Percentiles rank a stretch among this genome's conserved stretches.
phyloP scores from a whole-genome alignment of 2,329 filamentous ascomycete species.

The Aureobasidium sp. region DNA sequence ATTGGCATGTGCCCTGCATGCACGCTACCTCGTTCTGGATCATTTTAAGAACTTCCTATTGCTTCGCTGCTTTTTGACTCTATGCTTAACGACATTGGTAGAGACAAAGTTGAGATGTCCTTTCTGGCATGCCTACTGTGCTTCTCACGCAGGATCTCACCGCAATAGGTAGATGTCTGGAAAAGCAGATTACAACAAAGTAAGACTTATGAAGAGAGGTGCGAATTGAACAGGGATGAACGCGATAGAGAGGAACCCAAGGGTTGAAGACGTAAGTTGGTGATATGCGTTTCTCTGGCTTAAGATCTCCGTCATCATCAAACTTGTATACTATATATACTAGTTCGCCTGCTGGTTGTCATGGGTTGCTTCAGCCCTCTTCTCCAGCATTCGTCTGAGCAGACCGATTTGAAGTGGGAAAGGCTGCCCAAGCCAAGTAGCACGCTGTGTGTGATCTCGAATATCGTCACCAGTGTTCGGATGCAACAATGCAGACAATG shows the following conservation, averaged over 20 bases:
- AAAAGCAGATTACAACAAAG: background rate
- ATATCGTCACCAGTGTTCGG: constrained; percentile 64
- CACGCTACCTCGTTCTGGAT: background rate
- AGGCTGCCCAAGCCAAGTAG: constrained; percentile 65
- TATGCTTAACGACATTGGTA: too few relatives aligned
- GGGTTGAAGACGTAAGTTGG: constrained; percentile 31
- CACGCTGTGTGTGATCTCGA: constrained; percentile 57
- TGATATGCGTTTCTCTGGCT: too few relatives aligned
- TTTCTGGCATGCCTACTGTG: constrained; percentile 33
- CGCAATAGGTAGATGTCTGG: constrained; percentile 23
- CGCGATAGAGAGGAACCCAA: constrained; percentile 34
- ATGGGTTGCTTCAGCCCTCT: background rate
- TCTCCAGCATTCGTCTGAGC: constrained; percentile 32
- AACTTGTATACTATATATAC: background rate
- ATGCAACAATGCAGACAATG: constrained; percentile 69
- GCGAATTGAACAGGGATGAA: constrained; percentile 40
- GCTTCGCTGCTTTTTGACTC: background rate
- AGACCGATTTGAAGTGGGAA: constrained; percentile 50
- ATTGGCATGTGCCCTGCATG: background rate
- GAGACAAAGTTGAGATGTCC: constrained; percentile 23
- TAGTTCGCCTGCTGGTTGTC: background rate
- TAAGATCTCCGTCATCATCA: too few relatives aligned
- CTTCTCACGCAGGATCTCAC: constrained; percentile 31
- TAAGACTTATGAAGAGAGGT: constrained; percentile 28
- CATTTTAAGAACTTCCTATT: background rate